Conservation (phyloP, 2,329 filamentous ascomycete species). For the Apiospora koreana region DNA sequence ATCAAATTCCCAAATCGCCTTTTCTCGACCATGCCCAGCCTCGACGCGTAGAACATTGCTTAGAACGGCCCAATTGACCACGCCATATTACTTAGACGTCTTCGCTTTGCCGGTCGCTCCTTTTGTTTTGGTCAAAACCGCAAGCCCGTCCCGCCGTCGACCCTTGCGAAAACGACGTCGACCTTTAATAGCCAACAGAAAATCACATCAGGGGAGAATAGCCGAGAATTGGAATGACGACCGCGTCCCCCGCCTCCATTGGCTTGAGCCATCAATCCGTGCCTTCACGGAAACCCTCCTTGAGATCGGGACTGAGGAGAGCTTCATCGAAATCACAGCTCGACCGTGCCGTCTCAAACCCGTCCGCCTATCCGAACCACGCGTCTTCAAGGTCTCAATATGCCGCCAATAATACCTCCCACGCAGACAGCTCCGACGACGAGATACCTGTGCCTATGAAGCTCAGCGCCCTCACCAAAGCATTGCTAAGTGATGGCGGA, state of each 20-base stretch:
- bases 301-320: slow-evolving; percentile 56
- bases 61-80: slow-evolving; percentile 21
- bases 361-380: slow-evolving; percentile 30
- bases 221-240: slow-evolving; percentile 23
- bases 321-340: slow-evolving; percentile 48
- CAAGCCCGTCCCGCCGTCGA: background rate
- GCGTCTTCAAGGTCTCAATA: slow-evolving; percentile 42
- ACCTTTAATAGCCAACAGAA: background rate
- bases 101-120: slow-evolving; percentile 28
- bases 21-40: slow-evolving; percentile 38
- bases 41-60: slow-evolving; percentile 42
- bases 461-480: slow-evolving; percentile 89
- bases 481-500: slow-evolving; percentile 68
- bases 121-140: slow-evolving; percentile 19
- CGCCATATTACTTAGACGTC: background rate
- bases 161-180: background rate
- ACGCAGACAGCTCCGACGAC: slow-evolving; percentile 86
- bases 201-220: slow-evolving; percentile 17
- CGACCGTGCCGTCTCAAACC: slow-evolving; percentile 48
- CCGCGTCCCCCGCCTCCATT: slow-evolving; percentile 46
- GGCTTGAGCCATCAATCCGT: slow-evolving; percentile 47
- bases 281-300: slow-evolving; percentile 53
- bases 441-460: slow-evolving; percentile 91
- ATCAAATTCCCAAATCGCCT: slow-evolving; percentile 30
- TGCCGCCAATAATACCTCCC: slow-evolving; percentile 46